Conservation (phyloP, 2,329 filamentous ascomycete genomes). For the Colletotrichum sp. region DNA sequence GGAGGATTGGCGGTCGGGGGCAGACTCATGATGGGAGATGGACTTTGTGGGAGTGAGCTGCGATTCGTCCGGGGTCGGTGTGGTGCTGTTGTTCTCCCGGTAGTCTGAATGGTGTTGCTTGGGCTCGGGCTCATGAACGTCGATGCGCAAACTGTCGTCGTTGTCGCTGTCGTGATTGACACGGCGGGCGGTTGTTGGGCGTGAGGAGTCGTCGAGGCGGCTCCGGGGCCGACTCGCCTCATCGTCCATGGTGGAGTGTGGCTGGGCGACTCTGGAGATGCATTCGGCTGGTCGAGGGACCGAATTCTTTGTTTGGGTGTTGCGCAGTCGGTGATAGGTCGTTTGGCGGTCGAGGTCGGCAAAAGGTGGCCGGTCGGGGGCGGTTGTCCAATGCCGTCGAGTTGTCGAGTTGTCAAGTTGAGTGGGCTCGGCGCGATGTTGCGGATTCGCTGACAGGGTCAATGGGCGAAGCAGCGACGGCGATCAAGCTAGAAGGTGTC, state of each 20-base stretch:
- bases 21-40: background rate
- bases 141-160: slow-evolving; percentile 19
- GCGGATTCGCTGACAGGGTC: background rate
- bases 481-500: background rate
- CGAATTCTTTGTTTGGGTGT: background rate
- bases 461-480: background rate
- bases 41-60: slow-evolving; percentile 6
- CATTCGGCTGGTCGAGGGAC: slow-evolving; percentile 15
- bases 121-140: slow-evolving; percentile 4
- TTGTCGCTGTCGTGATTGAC: slow-evolving; percentile 4
- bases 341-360: background rate
- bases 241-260: slow-evolving; percentile 38
- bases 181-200: slow-evolving; percentile 26
- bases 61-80: background rate
- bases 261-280: slow-evolving; percentile 5
- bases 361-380: background rate
- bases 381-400: background rate
- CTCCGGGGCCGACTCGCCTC: slow-evolving; percentile 29
- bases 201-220: slow-evolving; percentile 25
- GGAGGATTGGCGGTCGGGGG: background rate
- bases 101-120: background rate
- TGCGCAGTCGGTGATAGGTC: background rate
- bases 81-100: background rate
- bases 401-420: background rate
- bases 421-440: background rate